A percentile compares a stretch with the other conserved stretches of the same genome.
These are phyloP conservation scores for Colletotrichum sp. DNA, from an alignment of 2,329 filamentous ascomycete species.

Conservation along the genomic window DNA sequence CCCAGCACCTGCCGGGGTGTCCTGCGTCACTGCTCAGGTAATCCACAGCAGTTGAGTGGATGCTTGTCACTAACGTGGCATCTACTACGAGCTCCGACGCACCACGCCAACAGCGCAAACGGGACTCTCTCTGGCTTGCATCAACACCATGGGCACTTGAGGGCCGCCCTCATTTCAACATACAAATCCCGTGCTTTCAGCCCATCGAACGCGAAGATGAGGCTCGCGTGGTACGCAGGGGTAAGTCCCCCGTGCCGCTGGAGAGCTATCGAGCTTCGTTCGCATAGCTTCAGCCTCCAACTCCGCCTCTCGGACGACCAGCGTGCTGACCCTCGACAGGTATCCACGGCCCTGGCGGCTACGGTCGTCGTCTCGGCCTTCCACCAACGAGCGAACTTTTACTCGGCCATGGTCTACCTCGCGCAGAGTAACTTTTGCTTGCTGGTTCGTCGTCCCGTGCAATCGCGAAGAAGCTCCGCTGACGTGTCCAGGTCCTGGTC, in stretches of 20 bases:
- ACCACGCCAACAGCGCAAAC: slow-evolving; percentile 5
- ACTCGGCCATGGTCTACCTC: slow-evolving; percentile 95
- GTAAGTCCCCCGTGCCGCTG: slow-evolving; percentile 44
- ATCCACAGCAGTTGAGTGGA: slow-evolving; percentile 7
- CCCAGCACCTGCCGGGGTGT: not conserved
- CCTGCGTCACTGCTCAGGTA: slow-evolving; percentile 20
- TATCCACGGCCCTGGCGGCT: slow-evolving; percentile 83
- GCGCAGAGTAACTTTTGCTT: slow-evolving; percentile 95
- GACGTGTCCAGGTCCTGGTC: slow-evolving; percentile 72
- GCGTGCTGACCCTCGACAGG: slow-evolving; percentile 46
- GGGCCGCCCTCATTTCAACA: slow-evolving; percentile 22
- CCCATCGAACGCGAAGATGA: slow-evolving; percentile 51
- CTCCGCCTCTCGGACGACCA: not conserved
- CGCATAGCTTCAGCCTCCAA: not conserved
- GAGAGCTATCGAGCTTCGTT: not conserved
- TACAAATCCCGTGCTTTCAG: slow-evolving; percentile 6
- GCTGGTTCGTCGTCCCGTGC: slow-evolving; percentile 65
- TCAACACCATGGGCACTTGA: slow-evolving; percentile 41
- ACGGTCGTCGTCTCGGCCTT: slow-evolving; percentile 89
- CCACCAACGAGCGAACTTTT: slow-evolving; percentile 96
- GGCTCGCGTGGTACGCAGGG: slow-evolving; percentile 65
- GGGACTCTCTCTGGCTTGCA: slow-evolving; percentile 7
- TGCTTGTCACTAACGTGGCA: slow-evolving; percentile 34
- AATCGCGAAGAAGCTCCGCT: not conserved
- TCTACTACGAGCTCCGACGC: slow-evolving; percentile 26